Evolutionary conservation across 2,329 filamentous ascomycete genomes (phyloP).

Genomic region (Pseudopithomyces maydicus): DNA sequence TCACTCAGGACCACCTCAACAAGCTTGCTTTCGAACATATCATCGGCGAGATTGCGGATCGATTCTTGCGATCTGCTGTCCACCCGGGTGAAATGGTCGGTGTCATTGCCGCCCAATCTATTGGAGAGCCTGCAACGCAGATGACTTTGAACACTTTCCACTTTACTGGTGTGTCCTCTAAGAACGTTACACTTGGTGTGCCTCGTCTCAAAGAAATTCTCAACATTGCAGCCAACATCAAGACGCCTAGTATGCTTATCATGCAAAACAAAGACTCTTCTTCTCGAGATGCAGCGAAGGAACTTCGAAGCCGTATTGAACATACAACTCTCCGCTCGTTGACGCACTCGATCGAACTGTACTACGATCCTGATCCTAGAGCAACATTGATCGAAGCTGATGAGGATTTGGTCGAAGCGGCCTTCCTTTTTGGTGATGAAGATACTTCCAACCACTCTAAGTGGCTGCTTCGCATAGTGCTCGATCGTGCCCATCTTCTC

Average conservation of each 20-base stretch:
- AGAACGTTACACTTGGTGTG: conserved; percentile 99
- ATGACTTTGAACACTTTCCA: conserved; percentile 99
- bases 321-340: conserved; percentile 93
- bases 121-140: conserved; percentile 97
- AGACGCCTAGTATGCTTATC: conserved; percentile 96
- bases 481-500: conserved; percentile 91
- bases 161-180: conserved; percentile 98
- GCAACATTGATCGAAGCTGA: conserved; percentile 86
- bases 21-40: conserved; percentile 93
- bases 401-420: conserved; percentile 88
- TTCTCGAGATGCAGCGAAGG: conserved; percentile 80
- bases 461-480: conserved; percentile 91
- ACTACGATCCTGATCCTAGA: conserved; percentile 92
- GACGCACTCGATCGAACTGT: conserved; percentile 90
- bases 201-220: conserved; percentile 99
- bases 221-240: conserved; percentile 96
- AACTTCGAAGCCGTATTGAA: conserved; percentile 87
- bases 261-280: conserved; percentile 69
- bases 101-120: conserved; percentile 95
- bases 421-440: conserved; percentile 79
- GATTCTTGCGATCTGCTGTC: conserved; percentile 84
- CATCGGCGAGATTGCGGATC: conserved; percentile 84
- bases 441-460: conserved; percentile 74
- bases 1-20: conserved; percentile 82
- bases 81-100: conserved; percentile 98